These are phyloP conservation scores for Saccharomycopsis phalli DNA, from an alignment of 1,139 yeast genomes.

Conservation along the genomic window DNA sequence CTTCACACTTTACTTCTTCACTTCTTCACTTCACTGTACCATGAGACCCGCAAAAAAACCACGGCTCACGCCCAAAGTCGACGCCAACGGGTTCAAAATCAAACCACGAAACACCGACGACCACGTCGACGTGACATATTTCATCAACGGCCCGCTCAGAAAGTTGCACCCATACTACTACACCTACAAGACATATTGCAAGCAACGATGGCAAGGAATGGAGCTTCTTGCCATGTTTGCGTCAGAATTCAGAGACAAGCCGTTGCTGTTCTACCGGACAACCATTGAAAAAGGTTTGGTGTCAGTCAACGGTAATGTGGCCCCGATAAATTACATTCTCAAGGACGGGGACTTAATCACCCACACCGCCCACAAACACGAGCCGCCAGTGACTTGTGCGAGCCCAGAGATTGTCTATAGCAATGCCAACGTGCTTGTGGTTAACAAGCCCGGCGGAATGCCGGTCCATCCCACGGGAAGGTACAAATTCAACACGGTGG, in stretches of 20 bases:
- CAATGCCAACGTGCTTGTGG: slow-evolving; percentile 70
- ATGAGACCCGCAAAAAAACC: no score
- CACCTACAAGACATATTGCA: slow-evolving; percentile 86
- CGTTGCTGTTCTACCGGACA: slow-evolving; percentile 54
- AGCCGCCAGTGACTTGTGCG: slow-evolving; percentile 75
- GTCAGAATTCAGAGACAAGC: slow-evolving; percentile 77
- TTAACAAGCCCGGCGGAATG: slow-evolving; percentile 76
- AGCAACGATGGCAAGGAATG: slow-evolving; percentile 82
- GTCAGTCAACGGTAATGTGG: slow-evolving; percentile 47
- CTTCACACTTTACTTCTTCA: no score
- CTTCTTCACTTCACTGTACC: no score
- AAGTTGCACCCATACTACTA: slow-evolving; percentile 78
- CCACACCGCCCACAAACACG: slow-evolving; percentile 83
- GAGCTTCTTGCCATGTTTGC: slow-evolving; percentile 71
- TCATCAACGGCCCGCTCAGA: slow-evolving; percentile 52
- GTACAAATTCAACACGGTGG: slow-evolving; percentile 50
- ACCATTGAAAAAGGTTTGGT: slow-evolving; percentile 72
- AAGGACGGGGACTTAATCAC: slow-evolving; percentile 78
- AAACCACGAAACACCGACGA: slow-evolving; percentile 31
- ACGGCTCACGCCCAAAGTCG: slow-evolving; percentile 25
- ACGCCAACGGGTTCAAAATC: slow-evolving; percentile 41
- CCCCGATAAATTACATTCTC: slow-evolving; percentile 56
- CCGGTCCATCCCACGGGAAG: slow-evolving; percentile 78
- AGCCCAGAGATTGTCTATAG: slow-evolving; percentile 68
- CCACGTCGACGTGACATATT: slow-evolving; percentile 36